Conservation (phyloP, 202 grass and related monocot genomes). For the Eragrostis tef region DNA sequence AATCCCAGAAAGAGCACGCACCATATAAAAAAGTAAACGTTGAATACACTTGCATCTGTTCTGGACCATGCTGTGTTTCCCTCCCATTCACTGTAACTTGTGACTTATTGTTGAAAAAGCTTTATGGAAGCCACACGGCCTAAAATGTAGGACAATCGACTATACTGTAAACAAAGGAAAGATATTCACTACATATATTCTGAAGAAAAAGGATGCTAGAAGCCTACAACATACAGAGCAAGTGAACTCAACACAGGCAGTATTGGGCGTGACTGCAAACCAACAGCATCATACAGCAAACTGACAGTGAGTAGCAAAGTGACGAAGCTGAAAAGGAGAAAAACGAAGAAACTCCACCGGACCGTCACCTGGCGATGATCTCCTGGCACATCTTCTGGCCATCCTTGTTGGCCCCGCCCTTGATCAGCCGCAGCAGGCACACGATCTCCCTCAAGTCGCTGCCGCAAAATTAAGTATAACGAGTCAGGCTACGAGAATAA, state of each 20-base stretch:
- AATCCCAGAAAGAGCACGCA: no score
- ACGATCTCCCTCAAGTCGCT: constrained; percentile 83
- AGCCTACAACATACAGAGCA: neutral
- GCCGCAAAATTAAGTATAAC: neutral
- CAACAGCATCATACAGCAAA: neutral
- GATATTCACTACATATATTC: no score
- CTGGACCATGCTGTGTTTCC: no score
- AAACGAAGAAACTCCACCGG: neutral
- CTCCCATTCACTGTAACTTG: no score
- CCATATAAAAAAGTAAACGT: no score
- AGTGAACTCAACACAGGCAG: neutral
- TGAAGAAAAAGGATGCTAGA: neutral
- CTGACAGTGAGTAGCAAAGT: neutral
- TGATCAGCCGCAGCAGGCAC: constrained; percentile 73
- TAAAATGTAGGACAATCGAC: no score
- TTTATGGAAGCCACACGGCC: no score
- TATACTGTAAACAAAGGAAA: neutral
- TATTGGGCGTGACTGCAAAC: neutral
- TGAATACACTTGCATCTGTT: no score
- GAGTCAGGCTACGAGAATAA: neutral
- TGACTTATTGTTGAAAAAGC: no score
- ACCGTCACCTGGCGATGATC: constrained; percentile 56
- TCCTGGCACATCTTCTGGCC: constrained; percentile 71
- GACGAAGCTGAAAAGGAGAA: neutral
- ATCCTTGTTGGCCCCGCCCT: constrained; percentile 63